Base-by-base conservation (phyloP, 1,284 basidiomycete genomes). In the Puccinia hordei region DNA sequence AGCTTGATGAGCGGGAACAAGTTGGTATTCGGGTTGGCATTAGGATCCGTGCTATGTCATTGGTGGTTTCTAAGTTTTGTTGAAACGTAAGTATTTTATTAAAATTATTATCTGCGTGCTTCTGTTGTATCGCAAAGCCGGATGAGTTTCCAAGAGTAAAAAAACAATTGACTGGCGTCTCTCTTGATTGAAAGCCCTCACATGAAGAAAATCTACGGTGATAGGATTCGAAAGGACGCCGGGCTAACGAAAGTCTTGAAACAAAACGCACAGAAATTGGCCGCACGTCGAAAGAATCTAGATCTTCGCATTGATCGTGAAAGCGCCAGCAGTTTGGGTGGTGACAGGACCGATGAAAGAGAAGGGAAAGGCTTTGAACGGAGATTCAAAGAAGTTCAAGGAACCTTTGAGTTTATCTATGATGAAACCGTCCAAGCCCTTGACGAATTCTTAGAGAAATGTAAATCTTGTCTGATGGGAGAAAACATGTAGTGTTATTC, bases 211-310 rank as follows among this genome's bases (percentile, higher is more conserved):
- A 88, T 98, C 22, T 99, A 98, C 85, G 96, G 96, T 19, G 91
- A 95, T 83, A 91, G 92, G 6, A 88, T 99, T 24, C 90, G 95
- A 82, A 93, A 94, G 85, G 96, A 98, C 81, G 95, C 95, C 9
- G 97, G 96, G 49, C 92, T 98, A 82, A 94, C 95, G 81, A 97
- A 98, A 88, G 95, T 98, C 38, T 91, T 99, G 85, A 95, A 95
- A 87, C 35, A 72, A 53, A 72, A 63, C 35, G 77, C 77, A 0
- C 66, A 61, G 57, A 61, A 61, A 27, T 41, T 69, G 6, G 46
- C 41, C 41, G 92, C 89, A 78, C 93, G 95, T 10, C 94, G 95
- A 0, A 91, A 89, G 83, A 91, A 91, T 86, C 93, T 81, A 0
- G 81, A 82, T n/a, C 74, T 83, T 85, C 78, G 41, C 38, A 27